Evolutionary conservation across 108 stramenopile genomes (phyloP), one percentile per base, ranked within the genome.

Genomic region (Skeletonema menzelii): DNA sequence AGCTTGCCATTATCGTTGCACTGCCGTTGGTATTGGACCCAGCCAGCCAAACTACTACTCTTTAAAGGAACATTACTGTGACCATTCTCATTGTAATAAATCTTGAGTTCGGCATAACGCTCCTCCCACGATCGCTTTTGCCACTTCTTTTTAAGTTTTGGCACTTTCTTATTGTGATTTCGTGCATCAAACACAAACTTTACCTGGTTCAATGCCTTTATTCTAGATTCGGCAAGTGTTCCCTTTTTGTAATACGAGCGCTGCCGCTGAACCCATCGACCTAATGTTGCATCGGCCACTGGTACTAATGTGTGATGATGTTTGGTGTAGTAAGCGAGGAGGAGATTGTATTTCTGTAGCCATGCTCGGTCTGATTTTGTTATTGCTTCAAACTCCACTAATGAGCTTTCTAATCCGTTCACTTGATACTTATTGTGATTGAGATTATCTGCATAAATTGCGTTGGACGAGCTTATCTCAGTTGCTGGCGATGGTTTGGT

Each of bases 21-120:
- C 17, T 28, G 61, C 7, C 72, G 64, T 65, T 73, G 72, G 46
- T 65, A 35, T 30, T 65, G 47, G 4, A 73, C 65, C 72, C 72
- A 73, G 6, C 65, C 28, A 1, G 64, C 72, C 13, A 73, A 32
- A 14, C 27, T 30, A 8, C 19, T 30, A n/a, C 44, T 56, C 27
- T 73, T 65, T 20, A 57, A 35, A 8, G 72, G 72, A 5, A 73
- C 72, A 26, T 73, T 65, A 15, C 49, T 47, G 31, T 73, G 17
- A 2, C 72, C 72, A 38, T 65, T 53, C 10, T n/a, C n/a, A 19
- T 28, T 22, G 13, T 27, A 19, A 28, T 73, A 73, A 17, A 56
- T 27, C 24, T 56, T 20, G 53, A 73, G 65, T 8, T 26, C 47
- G 12, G 44, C 27, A 56, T 56, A 66, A 28, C 56, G 47, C 22